Base-by-base conservation (phyloP, 2,329 filamentous ascomycete genomes). In the Penicillium sp. region DNA sequence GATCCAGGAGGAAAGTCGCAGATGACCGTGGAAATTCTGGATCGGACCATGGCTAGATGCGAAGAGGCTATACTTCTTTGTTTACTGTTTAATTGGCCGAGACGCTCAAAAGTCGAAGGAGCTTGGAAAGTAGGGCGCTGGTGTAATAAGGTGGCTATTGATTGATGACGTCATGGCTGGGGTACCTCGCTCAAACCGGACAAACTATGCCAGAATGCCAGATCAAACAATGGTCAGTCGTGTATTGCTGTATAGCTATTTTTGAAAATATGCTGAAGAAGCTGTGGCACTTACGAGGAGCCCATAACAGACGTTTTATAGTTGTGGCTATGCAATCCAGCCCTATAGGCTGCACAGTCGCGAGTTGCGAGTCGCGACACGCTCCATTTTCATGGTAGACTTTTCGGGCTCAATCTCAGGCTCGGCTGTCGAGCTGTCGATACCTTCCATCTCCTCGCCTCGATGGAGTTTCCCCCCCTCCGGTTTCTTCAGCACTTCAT, bases 401-500 rank as follows among this genome's bases (percentile, higher is more conserved):
- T 35, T 19, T 7, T 35, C 46, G 4, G 31, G 4, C 10, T 10
- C 18, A 7, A 31, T 16, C 16, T 35, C 46, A 1, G 31, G 49
- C 18, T 37, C 33, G n/a, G 35, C 36, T 5, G 35, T 27, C 1
- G 49, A 37, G 35, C 36, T 5, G 35, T 27, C 1, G 49, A 37
- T 11, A 16, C 19, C 13, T 18, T 16, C 49, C 16, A 14, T 16
- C 39, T 51, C 33, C 19, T 37, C 9, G 39, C 49, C 18, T 51
- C n/a, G 18, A 39, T 13, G 5, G 11, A 24, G 37, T 51, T 39
- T 19, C 18, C 49, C 14, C 6, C 47, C n/a, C n/a, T n/a, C n/a
- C n/a, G n/a, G n/a, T n/a, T n/a, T n/a, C n/a, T n/a, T n/a, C 18
- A 50, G 19, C 6, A 47, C 41, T 49, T 33, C 55, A 53, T 57